Percentiles rank a stretch among this genome's conserved stretches.
These are phyloP conservation scores for Truncatella angustata DNA, from an alignment of 2,329 filamentous ascomycete genomes.

Conservation along the genomic window DNA sequence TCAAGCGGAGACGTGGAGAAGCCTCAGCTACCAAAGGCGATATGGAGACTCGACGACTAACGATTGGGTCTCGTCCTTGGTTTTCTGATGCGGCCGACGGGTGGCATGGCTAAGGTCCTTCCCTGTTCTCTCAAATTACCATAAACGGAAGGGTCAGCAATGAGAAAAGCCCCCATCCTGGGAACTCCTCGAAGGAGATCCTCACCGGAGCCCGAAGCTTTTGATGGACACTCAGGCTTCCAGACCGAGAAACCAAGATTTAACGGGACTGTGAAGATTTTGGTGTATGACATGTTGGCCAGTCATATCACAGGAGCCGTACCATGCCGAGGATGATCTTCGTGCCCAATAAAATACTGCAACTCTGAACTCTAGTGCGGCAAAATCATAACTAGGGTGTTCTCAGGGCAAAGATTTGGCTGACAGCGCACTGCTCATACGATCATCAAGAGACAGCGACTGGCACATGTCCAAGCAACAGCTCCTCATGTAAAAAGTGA, in stretches of 20 bases:
- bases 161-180: background rate
- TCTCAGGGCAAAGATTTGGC: background rate
- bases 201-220: background rate
- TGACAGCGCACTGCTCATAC: no score
- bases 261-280: no score
- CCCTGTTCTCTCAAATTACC: background rate
- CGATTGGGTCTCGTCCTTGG: background rate
- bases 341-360: background rate
- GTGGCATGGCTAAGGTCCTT: background rate
- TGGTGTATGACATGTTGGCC: background rate
- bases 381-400: background rate
- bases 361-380: background rate
- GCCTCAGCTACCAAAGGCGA: no score
- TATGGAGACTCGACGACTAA: background rate
- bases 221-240: no score
- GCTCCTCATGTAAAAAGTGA: no score
- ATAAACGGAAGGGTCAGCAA: background rate
- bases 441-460: no score
- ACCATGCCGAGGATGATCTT: background rate
- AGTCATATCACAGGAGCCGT: background rate
- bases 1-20: no score
- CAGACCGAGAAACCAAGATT: no score
- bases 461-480: no score
- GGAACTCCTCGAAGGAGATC: background rate
- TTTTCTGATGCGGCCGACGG: background rate